Percentiles rank a stretch among this genome's conserved stretches.
These are phyloP conservation scores for Backusella tuberculispora DNA, from an alignment of 192 early-diverging fungal species.

Conservation along the genomic window DNA sequence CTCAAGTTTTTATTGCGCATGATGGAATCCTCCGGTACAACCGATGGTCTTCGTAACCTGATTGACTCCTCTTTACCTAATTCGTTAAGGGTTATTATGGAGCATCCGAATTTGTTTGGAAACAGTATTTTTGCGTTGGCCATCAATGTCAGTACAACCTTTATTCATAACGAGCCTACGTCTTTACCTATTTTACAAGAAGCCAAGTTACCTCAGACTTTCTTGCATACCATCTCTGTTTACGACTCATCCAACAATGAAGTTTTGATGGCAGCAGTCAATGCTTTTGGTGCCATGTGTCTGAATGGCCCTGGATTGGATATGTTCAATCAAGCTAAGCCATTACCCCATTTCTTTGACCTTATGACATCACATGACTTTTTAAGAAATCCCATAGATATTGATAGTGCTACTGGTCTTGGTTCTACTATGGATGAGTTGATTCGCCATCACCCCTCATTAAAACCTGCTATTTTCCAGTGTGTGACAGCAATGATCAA, in stretches of 20 bases:
- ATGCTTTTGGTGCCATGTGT: slow-evolving; percentile 95
- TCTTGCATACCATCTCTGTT: slow-evolving; percentile 69
- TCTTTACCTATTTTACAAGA: slow-evolving; percentile 95
- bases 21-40: slow-evolving; percentile 91
- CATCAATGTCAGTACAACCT: slow-evolving; percentile 90
- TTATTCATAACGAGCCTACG: slow-evolving; percentile 99
- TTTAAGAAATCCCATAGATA: slow-evolving; percentile 77
- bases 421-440: slow-evolving; percentile 93
- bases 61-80: slow-evolving; percentile 86
- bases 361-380: slow-evolving; percentile 79
- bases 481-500: slow-evolving; percentile 73
- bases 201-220: slow-evolving; percentile 79
- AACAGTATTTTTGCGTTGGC: slow-evolving; percentile 84
- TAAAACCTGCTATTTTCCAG: slow-evolving; percentile 75
- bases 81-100: slow-evolving; percentile 75
- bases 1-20: slow-evolving; percentile 92
- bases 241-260: slow-evolving; percentile 45
- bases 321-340: slow-evolving; percentile 71
- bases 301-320: slow-evolving; percentile 88
- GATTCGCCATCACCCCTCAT: slow-evolving; percentile 90
- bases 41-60: slow-evolving; percentile 91
- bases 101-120: slow-evolving; percentile 78
- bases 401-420: slow-evolving; percentile 81
- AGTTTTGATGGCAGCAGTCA: slow-evolving; percentile 78
- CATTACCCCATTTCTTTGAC: slow-evolving; percentile 74